Evolutionary conservation across 2,329 filamentous ascomycete species (phyloP).

Genomic region (Alternaria arborescens): DNA sequence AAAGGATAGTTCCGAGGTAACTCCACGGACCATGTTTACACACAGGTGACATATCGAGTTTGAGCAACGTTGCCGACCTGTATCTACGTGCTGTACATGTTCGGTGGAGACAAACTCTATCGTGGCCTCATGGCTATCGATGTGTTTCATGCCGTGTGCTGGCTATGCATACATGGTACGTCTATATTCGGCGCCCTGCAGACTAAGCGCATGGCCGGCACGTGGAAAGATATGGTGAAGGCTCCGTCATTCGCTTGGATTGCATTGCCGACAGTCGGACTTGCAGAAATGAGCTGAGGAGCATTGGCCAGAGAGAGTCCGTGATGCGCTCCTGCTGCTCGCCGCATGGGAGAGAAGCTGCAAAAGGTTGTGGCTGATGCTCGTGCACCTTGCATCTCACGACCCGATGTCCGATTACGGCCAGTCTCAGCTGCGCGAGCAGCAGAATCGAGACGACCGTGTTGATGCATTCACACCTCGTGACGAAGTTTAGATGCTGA

Average conservation of each 20-base stretch:
- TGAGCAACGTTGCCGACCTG: constrained; percentile 11
- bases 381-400: not conserved
- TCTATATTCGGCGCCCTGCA: constrained; percentile 22
- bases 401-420: constrained; percentile 5
- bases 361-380: not conserved
- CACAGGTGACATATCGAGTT: constrained; percentile 6
- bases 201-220: constrained; percentile 24
- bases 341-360: constrained; percentile 12
- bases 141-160: constrained; percentile 27
- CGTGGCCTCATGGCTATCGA: constrained; percentile 15
- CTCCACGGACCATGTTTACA: constrained; percentile 15
- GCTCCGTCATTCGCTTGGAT: constrained; percentile 24
- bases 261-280: constrained; percentile 21
- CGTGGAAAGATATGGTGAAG: constrained; percentile 24
- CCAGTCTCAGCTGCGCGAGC: not conserved
- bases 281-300: constrained; percentile 8
- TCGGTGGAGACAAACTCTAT: constrained; percentile 23
- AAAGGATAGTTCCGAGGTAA: constrained; percentile 14
- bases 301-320: constrained; percentile 16
- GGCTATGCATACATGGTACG: constrained; percentile 28
- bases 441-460: not conserved
- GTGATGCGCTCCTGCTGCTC: constrained; percentile 23
- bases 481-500: constrained; percentile 13
- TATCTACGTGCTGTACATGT: not conserved
- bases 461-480: not conserved